A percentile compares a stretch with the other conserved stretches of the same genome.
Conservation (phyloP, 257 asterid genomes). For the Avicennia marina region DNA sequence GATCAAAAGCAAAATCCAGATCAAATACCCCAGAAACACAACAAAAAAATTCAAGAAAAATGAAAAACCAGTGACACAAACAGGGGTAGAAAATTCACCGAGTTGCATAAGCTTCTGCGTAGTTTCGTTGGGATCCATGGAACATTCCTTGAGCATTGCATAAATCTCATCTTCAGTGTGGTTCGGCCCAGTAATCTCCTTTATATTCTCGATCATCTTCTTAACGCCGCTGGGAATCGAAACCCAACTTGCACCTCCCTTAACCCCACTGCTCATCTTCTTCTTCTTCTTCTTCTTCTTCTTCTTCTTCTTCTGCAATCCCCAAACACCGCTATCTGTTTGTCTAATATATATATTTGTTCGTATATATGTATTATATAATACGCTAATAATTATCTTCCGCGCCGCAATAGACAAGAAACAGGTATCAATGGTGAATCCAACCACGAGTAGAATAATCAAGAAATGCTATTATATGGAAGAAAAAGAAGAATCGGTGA, state of each 20-base stretch:
- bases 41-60: neutral
- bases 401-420: no score
- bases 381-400: neutral
- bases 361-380: neutral
- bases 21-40: slow-evolving; percentile 15
- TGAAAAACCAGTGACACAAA: neutral
- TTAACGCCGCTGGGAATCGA: slow-evolving; percentile 63
- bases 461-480: no score
- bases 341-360: no score
- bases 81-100: slow-evolving; percentile 39
- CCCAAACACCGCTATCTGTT: neutral
- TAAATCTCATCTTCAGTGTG: slow-evolving; percentile 93
- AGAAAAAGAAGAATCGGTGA: no score
- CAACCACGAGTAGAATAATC: no score
- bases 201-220: slow-evolving; percentile 77
- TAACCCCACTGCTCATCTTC: slow-evolving; percentile 69
- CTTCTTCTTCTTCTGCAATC: slow-evolving; percentile 42
- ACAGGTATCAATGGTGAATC: no score
- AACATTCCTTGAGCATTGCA: slow-evolving; percentile 82
- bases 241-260: slow-evolving; percentile 71
- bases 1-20: slow-evolving; percentile 39
- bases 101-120: slow-evolving; percentile 76
- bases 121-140: slow-evolving; percentile 98
- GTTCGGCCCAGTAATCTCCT: slow-evolving; percentile 78
- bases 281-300: slow-evolving; percentile 36